Percentiles rank a stretch among this genome's conserved stretches.
phyloP scores from a whole-genome alignment of 2,329 filamentous ascomycete genomes.

The Drechslerella dactyloides region DNA sequence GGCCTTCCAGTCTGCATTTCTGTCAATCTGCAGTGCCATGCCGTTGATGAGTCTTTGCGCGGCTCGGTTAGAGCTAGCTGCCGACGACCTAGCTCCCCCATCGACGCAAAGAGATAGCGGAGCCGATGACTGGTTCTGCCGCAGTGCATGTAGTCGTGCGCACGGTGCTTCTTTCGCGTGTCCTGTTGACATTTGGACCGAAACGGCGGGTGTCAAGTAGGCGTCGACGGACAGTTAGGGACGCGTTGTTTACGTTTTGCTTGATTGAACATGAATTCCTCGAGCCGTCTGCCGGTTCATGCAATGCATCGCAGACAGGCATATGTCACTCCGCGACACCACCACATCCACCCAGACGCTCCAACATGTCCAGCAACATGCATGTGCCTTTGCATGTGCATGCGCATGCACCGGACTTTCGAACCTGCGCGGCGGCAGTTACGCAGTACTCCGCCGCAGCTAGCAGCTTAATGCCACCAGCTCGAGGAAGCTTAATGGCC shows the following conservation, averaged over 20 bases:
- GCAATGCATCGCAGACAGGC: slow-evolving; percentile 1
- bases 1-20: not conserved
- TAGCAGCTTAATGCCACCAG: slow-evolving; percentile 24
- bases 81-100: not conserved
- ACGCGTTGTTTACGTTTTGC: slow-evolving; percentile 51
- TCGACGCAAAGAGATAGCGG: not conserved
- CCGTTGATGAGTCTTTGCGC: not conserved
- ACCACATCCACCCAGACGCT: not conserved
- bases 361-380: not conserved
- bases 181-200: slow-evolving; percentile 31
- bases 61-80: not conserved
- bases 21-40: not conserved
- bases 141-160: not conserved
- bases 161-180: not conserved
- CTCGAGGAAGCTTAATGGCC: slow-evolving; percentile 4
- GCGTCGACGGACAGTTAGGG: slow-evolving; percentile 23
- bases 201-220: slow-evolving; percentile 1
- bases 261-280: slow-evolving; percentile 21
- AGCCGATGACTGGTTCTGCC: not conserved
- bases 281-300: not conserved
- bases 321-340: not conserved
- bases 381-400: slow-evolving; percentile 24
- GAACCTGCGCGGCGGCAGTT: slow-evolving; percentile 7
- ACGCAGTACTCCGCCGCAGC: not conserved
- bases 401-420: slow-evolving; percentile 14